Conservation (phyloP, 495 filamentous ascomycete species). For the Daldinia vernicosa region DNA sequence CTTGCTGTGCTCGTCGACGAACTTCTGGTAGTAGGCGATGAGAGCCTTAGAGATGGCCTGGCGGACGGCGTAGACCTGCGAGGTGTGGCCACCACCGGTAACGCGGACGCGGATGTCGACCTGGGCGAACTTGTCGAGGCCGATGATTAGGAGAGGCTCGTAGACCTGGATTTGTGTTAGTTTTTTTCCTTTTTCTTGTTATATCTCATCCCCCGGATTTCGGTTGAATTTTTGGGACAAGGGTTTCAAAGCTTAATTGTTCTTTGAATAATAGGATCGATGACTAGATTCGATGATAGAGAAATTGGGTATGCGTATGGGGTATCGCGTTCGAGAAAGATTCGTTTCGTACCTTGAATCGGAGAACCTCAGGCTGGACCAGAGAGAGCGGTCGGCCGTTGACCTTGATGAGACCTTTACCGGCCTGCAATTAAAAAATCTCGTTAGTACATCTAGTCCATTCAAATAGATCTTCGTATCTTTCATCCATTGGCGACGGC, state of each 20-base stretch:
- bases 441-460: slow-evolving; percentile 21
- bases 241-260: background rate
- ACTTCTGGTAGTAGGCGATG: slow-evolving; percentile 99
- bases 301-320: slow-evolving; percentile 16
- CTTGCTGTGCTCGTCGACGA: slow-evolving; percentile 99
- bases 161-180: slow-evolving; percentile 70
- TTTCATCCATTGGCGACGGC: background rate
- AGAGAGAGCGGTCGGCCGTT: slow-evolving; percentile 96
- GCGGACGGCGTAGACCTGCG: slow-evolving; percentile 97
- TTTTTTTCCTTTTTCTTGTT: slow-evolving; percentile 6
- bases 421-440: slow-evolving; percentile 64
- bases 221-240: background rate
- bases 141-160: slow-evolving; percentile 96
- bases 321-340: slow-evolving; percentile 7
- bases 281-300: background rate
- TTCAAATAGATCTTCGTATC: background rate
- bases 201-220: background rate
- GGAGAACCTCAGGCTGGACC: slow-evolving; percentile 93
- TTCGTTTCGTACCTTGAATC: slow-evolving; percentile 79
- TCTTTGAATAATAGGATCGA: background rate
- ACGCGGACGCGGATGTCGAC: slow-evolving; percentile 99
- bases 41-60: slow-evolving; percentile 98
- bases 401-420: slow-evolving; percentile 96
- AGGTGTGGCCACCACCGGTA: slow-evolving; percentile 94
- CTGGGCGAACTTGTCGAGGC: slow-evolving; percentile 92